Evolutionary conservation across 768 basidiomycete genomes (phyloP).

Genomic region (Suillus weaverae): DNA sequence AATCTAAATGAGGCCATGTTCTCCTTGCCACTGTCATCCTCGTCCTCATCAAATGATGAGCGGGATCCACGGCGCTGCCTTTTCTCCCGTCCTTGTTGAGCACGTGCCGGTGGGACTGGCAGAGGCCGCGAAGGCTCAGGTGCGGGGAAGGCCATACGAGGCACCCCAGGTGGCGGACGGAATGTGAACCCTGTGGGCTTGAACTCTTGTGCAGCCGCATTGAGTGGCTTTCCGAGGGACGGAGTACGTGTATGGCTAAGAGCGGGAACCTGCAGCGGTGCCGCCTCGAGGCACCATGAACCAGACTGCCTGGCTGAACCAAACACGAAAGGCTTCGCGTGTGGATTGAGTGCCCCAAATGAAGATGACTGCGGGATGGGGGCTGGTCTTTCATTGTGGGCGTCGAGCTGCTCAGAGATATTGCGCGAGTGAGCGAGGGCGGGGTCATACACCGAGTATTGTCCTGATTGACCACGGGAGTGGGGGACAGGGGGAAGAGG

Average conservation of each 20-base stretch:
- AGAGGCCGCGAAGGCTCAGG: constrained; percentile 38
- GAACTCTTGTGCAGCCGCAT: constrained; percentile 78
- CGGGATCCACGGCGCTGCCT: constrained; percentile 61
- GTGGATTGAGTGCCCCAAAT: constrained; percentile 59
- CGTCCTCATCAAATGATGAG: constrained; percentile 29
- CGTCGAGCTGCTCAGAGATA: constrained; percentile 42
- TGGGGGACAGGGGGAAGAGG: constrained; percentile 64
- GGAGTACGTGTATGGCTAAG: constrained; percentile 38
- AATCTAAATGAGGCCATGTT: constrained; percentile 78
- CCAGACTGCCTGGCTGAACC: constrained; percentile 43
- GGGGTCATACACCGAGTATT: constrained; percentile 61
- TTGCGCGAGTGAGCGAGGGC: constrained; percentile 63
- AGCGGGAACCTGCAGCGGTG: constrained; percentile 39
- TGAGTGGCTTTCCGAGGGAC: constrained; percentile 68
- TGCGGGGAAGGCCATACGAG: constrained; percentile 47
- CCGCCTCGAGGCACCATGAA: constrained; percentile 33
- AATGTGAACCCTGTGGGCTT: constrained; percentile 79
- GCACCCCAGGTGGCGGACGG: constrained; percentile 65
- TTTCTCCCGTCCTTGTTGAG: constrained; percentile 77
- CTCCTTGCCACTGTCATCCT: constrained; percentile 53
- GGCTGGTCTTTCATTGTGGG: constrained; percentile 20
- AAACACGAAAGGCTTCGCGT: constrained; percentile 85
- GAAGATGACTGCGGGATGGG: constrained; percentile 18
- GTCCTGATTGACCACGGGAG: constrained; percentile 62
- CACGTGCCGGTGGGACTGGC: constrained; percentile 34